Conservation (phyloP, 129 eudicot genomes). For the Solidago caesia region DNA sequence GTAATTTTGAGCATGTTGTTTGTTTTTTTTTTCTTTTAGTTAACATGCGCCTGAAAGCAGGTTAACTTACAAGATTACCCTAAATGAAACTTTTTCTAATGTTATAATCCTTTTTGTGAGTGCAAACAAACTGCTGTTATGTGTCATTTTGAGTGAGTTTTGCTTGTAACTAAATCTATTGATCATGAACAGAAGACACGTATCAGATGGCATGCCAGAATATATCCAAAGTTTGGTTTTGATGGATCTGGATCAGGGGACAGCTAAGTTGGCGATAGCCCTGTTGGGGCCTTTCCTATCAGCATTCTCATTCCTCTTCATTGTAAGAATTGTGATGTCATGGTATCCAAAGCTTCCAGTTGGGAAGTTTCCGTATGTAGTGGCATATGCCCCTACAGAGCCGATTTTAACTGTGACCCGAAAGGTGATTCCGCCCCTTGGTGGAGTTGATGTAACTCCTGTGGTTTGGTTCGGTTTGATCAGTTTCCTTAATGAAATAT, state of each 20-base stretch:
- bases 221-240: constrained; percentile 42
- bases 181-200: constrained; percentile 19
- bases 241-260: constrained; percentile 83
- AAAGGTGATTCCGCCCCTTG: constrained; percentile 88
- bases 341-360: constrained; percentile 99
- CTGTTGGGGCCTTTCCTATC: constrained; percentile 86
- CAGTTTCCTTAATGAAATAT: constrained; percentile 78
- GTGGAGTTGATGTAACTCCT: constrained; percentile 96
- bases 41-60: too few species aligned
- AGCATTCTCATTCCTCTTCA: constrained; percentile 82
- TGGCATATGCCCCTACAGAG: constrained; percentile 96
- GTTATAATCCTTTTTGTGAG: too few species aligned
- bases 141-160: neutral
- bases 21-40: too few species aligned
- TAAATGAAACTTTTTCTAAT: too few species aligned
- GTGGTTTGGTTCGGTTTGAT: constrained; percentile 97
- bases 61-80: too few species aligned
- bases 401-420: constrained; percentile 76
- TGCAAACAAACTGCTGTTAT: neutral
- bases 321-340: constrained; percentile 87
- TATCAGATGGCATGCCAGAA: constrained; percentile 32
- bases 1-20: too few species aligned
- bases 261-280: constrained; percentile 73
- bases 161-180: neutral
- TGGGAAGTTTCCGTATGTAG: constrained; percentile 74